Evolutionary conservation across 495 filamentous ascomycete species (phyloP).

Genomic region (Extremus antarcticus): DNA sequence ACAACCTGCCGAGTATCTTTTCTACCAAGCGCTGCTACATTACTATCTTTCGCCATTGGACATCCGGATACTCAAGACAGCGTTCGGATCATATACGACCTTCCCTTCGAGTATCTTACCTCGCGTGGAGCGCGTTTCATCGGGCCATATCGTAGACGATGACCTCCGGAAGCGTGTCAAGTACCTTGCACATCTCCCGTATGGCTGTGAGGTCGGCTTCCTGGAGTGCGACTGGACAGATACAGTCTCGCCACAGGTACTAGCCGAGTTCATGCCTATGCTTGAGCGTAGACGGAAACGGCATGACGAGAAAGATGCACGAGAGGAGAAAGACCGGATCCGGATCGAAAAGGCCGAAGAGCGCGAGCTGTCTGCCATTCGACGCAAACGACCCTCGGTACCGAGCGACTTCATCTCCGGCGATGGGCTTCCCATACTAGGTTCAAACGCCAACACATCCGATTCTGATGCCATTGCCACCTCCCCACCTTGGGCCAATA

Average conservation of each 20-base stretch:
- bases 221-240: slow-evolving; percentile 97
- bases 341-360: slow-evolving; percentile 79
- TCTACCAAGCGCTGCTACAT: slow-evolving; percentile 82
- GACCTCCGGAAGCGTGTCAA: slow-evolving; percentile 75
- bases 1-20: slow-evolving; percentile 53
- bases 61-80: slow-evolving; percentile 85
- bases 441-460: slow-evolving; percentile 29
- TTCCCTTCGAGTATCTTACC: slow-evolving; percentile 90
- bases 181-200: slow-evolving; percentile 82
- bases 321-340: slow-evolving; percentile 82
- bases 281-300: slow-evolving; percentile 66
- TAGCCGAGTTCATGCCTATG: slow-evolving; percentile 62
- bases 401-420: slow-evolving; percentile 24
- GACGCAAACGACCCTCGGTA: slow-evolving; percentile 27
- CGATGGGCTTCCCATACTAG: slow-evolving; percentile 54
- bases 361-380: slow-evolving; percentile 26
- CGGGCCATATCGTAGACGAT: slow-evolving; percentile 84
- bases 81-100: slow-evolving; percentile 69
- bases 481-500: slow-evolving; percentile 47
- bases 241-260: slow-evolving; percentile 62
- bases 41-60: slow-evolving; percentile 90
- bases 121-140: slow-evolving; percentile 81
- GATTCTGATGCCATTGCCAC: slow-evolving; percentile 38
- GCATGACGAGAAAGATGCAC: slow-evolving; percentile 75
- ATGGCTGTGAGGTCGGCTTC: slow-evolving; percentile 88